These are phyloP conservation scores for Oryza nivara DNA, from an alignment of 176 grass and related monocot species.

Conservation along the genomic window DNA sequence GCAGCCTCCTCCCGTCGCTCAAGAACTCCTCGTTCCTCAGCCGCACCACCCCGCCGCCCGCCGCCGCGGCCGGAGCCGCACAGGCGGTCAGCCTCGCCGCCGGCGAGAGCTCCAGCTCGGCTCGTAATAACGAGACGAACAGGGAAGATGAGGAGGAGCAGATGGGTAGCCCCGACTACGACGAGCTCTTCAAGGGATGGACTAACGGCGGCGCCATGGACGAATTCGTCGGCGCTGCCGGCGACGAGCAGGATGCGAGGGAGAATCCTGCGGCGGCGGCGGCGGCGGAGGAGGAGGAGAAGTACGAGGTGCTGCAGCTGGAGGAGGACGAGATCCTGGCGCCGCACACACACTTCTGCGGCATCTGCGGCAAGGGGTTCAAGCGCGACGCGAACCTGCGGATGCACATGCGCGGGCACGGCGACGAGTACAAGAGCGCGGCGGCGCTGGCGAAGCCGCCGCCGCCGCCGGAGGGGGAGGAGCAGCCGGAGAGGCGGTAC, in stretches of 20 bases:
- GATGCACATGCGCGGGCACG: slow-evolving; percentile 91
- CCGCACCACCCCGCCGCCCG: not conserved
- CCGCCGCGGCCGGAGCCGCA: slow-evolving; percentile 11
- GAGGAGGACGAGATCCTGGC: slow-evolving; percentile 88
- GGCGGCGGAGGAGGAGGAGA: slow-evolving; percentile 3
- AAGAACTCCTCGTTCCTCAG: slow-evolving; percentile 46
- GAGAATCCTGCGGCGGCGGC: slow-evolving; percentile 36
- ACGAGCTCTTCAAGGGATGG: slow-evolving; percentile 56
- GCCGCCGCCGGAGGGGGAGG: slow-evolving; percentile 42
- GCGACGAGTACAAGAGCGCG: slow-evolving; percentile 75
- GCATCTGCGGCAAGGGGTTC: slow-evolving; percentile 83
- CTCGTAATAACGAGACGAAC: slow-evolving; percentile 23
- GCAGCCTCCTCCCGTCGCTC: slow-evolving; percentile 60
- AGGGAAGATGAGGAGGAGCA: slow-evolving; percentile 32
- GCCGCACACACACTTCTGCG: slow-evolving; percentile 73
- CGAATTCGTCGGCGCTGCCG: slow-evolving; percentile 12
- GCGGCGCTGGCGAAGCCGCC: slow-evolving; percentile 75
- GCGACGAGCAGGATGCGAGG: slow-evolving; percentile 51
- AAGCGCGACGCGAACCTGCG: slow-evolving; percentile 80
- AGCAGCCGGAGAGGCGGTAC: slow-evolving; percentile 51
- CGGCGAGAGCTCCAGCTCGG: slow-evolving; percentile 44
- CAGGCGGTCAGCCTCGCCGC: slow-evolving; percentile 32
- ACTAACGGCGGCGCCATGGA: slow-evolving; percentile 21
- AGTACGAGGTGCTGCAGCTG: slow-evolving; percentile 70
- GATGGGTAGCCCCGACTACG: slow-evolving; percentile 47